Evolutionary conservation across 805 yeast species (phyloP).

Genomic region (Candida ulmi): DNA sequence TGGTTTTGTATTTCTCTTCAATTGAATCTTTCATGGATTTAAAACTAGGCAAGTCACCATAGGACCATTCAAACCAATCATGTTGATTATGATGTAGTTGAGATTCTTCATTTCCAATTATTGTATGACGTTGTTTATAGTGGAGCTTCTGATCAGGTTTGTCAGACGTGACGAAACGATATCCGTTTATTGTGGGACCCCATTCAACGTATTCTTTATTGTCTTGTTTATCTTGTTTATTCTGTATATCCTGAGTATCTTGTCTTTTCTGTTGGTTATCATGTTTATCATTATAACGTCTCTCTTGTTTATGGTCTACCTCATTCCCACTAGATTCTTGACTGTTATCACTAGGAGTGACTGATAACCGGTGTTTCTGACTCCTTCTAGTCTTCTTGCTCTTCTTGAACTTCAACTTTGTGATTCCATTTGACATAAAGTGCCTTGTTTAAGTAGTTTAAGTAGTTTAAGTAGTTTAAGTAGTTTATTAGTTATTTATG

Average conservation of each 20-base stretch:
- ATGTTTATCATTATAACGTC: too few relatives aligned
- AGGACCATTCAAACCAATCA: slow-evolving; percentile 16
- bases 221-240: background rate
- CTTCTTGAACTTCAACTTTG: background rate
- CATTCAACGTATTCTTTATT: slow-evolving; percentile 12
- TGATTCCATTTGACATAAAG: background rate
- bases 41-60: slow-evolving; percentile 15
- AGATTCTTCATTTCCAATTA: slow-evolving; percentile 1
- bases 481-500: background rate
- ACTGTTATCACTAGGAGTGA: background rate
- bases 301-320: too few relatives aligned
- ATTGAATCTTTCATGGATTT: background rate
- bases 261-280: too few relatives aligned
- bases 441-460: background rate
- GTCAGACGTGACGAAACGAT: slow-evolving; percentile 13
- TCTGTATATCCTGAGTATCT: too few relatives aligned
- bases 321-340: background rate
- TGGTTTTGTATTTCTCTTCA: background rate
- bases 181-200: slow-evolving; percentile 25
- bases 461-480: background rate
- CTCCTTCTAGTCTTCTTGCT: background rate
- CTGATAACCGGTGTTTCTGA: background rate
- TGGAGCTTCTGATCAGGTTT: slow-evolving; percentile 1
- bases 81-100: background rate
- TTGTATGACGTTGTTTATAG: slow-evolving; percentile 8